phyloP scores from a whole-genome alignment of 78 protist species.

The Anaeramoeba ignava region DNA sequence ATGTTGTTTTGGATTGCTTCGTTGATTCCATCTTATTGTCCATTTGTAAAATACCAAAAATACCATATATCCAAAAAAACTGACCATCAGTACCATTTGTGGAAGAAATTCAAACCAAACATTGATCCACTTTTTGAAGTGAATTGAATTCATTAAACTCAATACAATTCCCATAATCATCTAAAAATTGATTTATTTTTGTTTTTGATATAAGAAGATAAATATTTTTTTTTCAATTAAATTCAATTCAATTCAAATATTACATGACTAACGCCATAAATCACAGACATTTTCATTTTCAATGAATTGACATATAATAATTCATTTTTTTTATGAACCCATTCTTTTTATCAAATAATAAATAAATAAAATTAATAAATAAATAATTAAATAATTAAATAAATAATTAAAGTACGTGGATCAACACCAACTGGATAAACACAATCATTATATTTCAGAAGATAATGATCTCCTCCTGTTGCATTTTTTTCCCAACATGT shows the following conservation, averaged over 20 bases:
- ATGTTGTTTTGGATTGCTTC: not conserved
- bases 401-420: too few relatives aligned
- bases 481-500: not conserved
- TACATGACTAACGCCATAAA: constrained; percentile 89
- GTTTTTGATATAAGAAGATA: too few relatives aligned
- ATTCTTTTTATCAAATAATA: too few relatives aligned
- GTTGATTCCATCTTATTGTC: constrained; percentile 23
- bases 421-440: not conserved
- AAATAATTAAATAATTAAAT: too few relatives aligned
- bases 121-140: constrained; percentile 24
- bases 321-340: not conserved
- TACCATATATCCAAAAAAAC: constrained; percentile 89
- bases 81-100: constrained; percentile 78
- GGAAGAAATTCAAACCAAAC: constrained; percentile 71
- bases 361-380: too few relatives aligned
- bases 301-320: constrained; percentile 64
- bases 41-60: constrained; percentile 72
- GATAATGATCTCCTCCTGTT: not conserved
- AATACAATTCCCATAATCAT: constrained; percentile 87
- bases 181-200: too few relatives aligned
- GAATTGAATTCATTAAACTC: constrained; percentile 61
- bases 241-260: too few relatives aligned
- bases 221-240: constrained; percentile 64
- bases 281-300: constrained; percentile 97
- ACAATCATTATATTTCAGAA: not conserved